Percentiles rank a stretch among this genome's conserved stretches.
phyloP scores from a whole-genome alignment of 805 yeast genomes.

The Tetrapisispora nanseiensis region DNA sequence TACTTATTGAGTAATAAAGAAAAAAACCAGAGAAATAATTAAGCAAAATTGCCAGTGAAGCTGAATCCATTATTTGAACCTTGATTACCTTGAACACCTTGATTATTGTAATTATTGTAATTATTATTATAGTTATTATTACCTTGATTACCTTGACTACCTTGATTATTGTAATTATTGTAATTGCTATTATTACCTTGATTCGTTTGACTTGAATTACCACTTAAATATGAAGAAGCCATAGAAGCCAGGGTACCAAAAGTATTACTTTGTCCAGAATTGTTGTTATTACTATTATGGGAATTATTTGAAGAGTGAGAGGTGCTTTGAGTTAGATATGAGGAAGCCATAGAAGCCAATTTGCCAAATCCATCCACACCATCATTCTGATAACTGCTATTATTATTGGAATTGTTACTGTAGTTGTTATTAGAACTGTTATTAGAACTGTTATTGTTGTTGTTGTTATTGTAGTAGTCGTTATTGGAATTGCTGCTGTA shows the following conservation, averaged over 20 bases:
- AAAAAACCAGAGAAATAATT: neutral
- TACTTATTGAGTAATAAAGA: no score
- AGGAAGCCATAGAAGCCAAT: constrained; percentile 3
- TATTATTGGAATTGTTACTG: neutral
- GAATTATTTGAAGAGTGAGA: neutral
- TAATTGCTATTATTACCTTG: neutral
- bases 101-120: neutral
- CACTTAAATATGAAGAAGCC: constrained; percentile 7
- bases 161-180: neutral
- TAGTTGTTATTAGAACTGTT: neutral
- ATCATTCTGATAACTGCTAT: neutral
- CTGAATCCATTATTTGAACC: constrained; percentile 4
- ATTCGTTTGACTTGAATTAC: neutral
- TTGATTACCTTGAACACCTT: neutral
- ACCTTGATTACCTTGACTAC: neutral
- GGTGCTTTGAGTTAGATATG: neutral
- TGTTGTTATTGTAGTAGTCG: neutral
- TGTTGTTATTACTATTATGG: neutral
- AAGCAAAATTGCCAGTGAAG: constrained; percentile 13
- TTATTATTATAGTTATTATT: neutral
- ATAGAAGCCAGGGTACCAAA: constrained; percentile 10
- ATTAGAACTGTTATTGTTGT: neutral
- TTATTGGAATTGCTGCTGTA: neutral
- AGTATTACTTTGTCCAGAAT: constrained; percentile 3
- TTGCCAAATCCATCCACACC: neutral